Evolutionary conservation across 2,329 filamentous ascomycete genomes (phyloP), one percentile per base, ranked within the genome.

Genomic region (Colletotrichum coccodes): DNA sequence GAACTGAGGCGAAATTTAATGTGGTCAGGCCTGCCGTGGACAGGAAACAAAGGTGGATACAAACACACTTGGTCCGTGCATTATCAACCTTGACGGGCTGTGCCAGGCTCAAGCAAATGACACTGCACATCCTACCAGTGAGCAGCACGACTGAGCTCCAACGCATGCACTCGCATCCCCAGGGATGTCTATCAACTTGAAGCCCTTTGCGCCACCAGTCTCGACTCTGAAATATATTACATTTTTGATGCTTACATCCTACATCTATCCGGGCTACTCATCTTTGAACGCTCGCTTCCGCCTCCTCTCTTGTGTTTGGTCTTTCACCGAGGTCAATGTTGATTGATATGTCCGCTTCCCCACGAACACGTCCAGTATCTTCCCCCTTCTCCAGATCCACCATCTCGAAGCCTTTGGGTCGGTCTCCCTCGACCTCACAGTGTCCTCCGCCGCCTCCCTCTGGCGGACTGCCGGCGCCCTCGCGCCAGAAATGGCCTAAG

Each of bases 331-430:
- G 11, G 9, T 49, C 4, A 6, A 23, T 14, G 21, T 21, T 18
- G 30, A 26, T 16, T 23, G n/a, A 49, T 32, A 6, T 34, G 2
- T 40, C 30, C 40, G 2, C 3, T 18, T 49, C 32, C 18, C 16
- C 0, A 11, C 7, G 21, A 18, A n/a, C 23, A 18, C 28, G 34
- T 7, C 47, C 34, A 21, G 14, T 5, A 2, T 8, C 42, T 3
- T 18, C 11, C 0, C 56, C 61, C 2, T 65, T 69, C 34, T 69
- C 66, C 14, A 69, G 44, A n/a, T 69, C 66, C 3, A 38, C 12
- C 66, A 69, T 60, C 46, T 69, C 66, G 6, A 69, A 21, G 8
- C 16, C 34, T 36, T 18, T 21, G 3, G 23, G 1, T 3, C 9
- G 30, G 7, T 8, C 16, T 49, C 30, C 28, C 23, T 40, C 47